Evolutionary conservation across 352 stramenopile genomes (phyloP), one percentile per base, ranked within the genome.

Genomic region (Phytopythium montanum): DNA sequence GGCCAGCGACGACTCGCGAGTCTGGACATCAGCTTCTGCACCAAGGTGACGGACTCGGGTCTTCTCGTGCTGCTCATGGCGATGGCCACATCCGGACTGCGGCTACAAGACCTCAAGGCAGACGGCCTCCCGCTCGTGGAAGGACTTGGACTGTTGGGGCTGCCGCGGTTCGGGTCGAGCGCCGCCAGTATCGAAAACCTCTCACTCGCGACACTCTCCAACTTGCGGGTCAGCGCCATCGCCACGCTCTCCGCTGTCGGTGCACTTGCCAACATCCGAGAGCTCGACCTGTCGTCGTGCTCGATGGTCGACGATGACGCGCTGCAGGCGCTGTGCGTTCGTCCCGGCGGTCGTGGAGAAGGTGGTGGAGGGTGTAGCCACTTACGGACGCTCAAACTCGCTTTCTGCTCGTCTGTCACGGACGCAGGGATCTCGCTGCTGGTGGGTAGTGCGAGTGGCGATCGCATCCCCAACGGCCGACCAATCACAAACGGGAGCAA

Each of bases 11-110:
- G 66, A 26, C 61, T 92, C 28, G 70, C 73, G 2, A 51, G 49
- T n/a, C 56, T 94, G 8, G 68, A 92, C 65, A 58, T 92, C 34
- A 85, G 72, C 51, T 63, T 69, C 36, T 87, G 83, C 51, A 68
- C 69, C 10, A 76, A 75, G 26, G 65, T 90, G 21, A 82, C 79
- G 1, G 85, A 94, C 55, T 76, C 81, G 16, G 65, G 64, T 0
- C 26, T 94, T 9, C 64, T 94, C 18, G 76, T 71, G 29, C 53
- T 94, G 13, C 60, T 92, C 14, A 44, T 85, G 48, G 69, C 66
- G 1, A 56, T 59, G 9, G 64, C 56, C 6, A 68, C 69, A 2
- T 23, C 48, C 2, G 66, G 61, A 13, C 46, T 77, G 1, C 62
- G 68, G 56, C 67, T 89, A 38, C 64, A 66, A 2, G 52, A 62